Conservation (phyloP, 2,329 filamentous ascomycete genomes). For the Fusarium transvaalense region DNA sequence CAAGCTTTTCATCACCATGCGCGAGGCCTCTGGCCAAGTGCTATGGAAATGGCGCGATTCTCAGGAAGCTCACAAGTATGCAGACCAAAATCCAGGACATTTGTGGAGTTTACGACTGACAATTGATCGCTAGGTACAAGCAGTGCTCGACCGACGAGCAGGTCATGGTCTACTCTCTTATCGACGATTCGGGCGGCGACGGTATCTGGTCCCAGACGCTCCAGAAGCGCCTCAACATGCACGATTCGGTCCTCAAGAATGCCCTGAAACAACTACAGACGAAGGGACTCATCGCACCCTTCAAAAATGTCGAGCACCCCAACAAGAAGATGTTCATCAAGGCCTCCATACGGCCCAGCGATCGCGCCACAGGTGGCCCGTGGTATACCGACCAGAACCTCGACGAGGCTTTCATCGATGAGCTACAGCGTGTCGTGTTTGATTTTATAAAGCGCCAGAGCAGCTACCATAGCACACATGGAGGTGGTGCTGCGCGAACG, state of each 20-base stretch:
- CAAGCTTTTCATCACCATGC: slow-evolving; percentile 66
- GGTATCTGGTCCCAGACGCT: slow-evolving; percentile 94
- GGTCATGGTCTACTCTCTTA: slow-evolving; percentile 86
- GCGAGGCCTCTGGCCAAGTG: slow-evolving; percentile 56
- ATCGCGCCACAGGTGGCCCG: slow-evolving; percentile 90
- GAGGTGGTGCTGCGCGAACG: slow-evolving; percentile 52
- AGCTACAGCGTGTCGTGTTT: slow-evolving; percentile 79
- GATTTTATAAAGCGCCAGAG: slow-evolving; percentile 78
- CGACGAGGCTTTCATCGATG: slow-evolving; percentile 88
- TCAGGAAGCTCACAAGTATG: slow-evolving; percentile 73
- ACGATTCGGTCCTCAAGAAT: slow-evolving; percentile 84
- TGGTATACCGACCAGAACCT: slow-evolving; percentile 95
- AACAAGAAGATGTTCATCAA: slow-evolving; percentile 98
- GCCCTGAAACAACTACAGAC: slow-evolving; percentile 85
- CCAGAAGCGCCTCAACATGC: slow-evolving; percentile 82
- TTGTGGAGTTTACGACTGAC: slow-evolving; percentile 24
- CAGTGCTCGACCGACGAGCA: slow-evolving; percentile 77
- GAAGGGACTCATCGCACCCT: slow-evolving; percentile 85
- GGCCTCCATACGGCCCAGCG: slow-evolving; percentile 82
- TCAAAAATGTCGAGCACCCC: slow-evolving; percentile 92
- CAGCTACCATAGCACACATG: slow-evolving; percentile 69
- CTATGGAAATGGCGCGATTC: slow-evolving; percentile 69
- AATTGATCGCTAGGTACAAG: slow-evolving; percentile 62
- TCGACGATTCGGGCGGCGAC: slow-evolving; percentile 85
- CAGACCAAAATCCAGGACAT: slow-evolving; percentile 1